Percentiles rank a stretch among this genome's conserved stretches.
Evolutionary conservation across 2,329 filamentous ascomycete species (phyloP).

Genomic region (Aureobasidium vineae): DNA sequence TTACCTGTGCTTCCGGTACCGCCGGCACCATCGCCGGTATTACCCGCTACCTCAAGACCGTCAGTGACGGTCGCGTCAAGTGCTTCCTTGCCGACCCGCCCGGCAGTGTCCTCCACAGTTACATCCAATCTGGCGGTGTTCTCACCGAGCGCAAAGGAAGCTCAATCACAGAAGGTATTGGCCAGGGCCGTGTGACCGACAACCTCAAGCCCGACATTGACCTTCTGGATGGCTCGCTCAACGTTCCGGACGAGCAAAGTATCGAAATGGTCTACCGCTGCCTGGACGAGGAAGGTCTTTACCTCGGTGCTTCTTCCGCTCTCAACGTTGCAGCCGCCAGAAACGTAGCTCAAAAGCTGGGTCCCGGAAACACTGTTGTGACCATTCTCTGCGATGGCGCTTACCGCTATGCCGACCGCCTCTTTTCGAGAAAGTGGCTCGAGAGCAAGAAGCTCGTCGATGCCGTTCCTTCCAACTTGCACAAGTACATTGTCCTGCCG

Average conservation of each 20-base stretch:
- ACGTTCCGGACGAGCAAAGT: slow-evolving; percentile 87
- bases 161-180: slow-evolving; percentile 96
- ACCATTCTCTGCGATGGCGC: slow-evolving; percentile 94
- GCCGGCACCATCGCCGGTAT: slow-evolving; percentile 86
- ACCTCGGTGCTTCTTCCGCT: slow-evolving; percentile 88
- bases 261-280: slow-evolving; percentile 98
- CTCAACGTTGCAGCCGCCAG: slow-evolving; percentile 95
- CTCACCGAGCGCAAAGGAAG: slow-evolving; percentile 77
- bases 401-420: slow-evolving; percentile 91
- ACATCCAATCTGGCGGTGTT: slow-evolving; percentile 80
- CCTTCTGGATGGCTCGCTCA: slow-evolving; percentile 77
- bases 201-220: slow-evolving; percentile 84
- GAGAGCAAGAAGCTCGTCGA: slow-evolving; percentile 76
- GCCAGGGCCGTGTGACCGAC: slow-evolving; percentile 93
- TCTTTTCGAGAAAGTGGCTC: slow-evolving; percentile 92
- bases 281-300: slow-evolving; percentile 91
- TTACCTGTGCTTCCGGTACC: slow-evolving; percentile 93
- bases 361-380: slow-evolving; percentile 84
- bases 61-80: slow-evolving; percentile 74
- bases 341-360: slow-evolving; percentile 87
- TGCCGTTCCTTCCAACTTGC: slow-evolving; percentile 78
- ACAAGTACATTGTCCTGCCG: slow-evolving; percentile 92
- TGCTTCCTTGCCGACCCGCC: slow-evolving; percentile 91
- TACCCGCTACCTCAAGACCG: slow-evolving; percentile 84
- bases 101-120: slow-evolving; percentile 88